These are phyloP conservation scores for Knoxia roxburghii DNA, from an alignment of 257 asterid genomes.

Conservation along the genomic window DNA sequence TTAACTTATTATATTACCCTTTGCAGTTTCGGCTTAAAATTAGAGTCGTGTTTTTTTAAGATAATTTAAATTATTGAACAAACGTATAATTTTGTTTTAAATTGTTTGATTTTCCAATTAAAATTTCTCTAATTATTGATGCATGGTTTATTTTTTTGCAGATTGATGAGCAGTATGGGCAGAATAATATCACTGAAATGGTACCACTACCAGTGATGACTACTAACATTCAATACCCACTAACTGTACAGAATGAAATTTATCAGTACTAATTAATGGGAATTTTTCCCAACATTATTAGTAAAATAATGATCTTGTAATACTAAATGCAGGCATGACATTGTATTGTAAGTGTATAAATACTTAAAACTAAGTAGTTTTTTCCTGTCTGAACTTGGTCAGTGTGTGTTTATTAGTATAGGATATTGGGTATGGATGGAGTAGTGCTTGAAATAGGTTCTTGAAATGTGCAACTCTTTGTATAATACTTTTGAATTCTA, in stretches of 20 bases:
- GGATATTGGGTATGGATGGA: no score
- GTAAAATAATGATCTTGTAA: not conserved
- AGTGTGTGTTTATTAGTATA: no score
- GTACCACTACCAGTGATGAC: slow-evolving; percentile 28
- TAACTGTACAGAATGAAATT: slow-evolving; percentile 46
- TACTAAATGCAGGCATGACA: not conserved
- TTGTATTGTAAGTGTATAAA: no score
- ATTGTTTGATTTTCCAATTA: no score
- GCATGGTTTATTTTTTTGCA: slow-evolving; percentile 26
- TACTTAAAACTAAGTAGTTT: no score
- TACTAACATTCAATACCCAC: slow-evolving; percentile 39
- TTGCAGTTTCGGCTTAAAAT: no score
- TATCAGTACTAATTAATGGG: slow-evolving; percentile 18
- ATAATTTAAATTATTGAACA: not conserved
- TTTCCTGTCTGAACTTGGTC: no score
- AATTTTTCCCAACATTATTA: not conserved
- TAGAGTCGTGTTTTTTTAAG: no score
- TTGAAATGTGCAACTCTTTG: not conserved
- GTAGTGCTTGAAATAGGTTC: no score
- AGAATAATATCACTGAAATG: slow-evolving; percentile 20
- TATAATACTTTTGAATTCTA: not conserved
- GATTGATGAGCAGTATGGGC: slow-evolving; percentile 72
- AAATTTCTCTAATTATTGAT: not conserved
- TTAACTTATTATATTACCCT: no score
- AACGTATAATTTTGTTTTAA: not conserved